phyloP scores from a whole-genome alignment of 768 basidiomycete genomes.

The Sporobolomyces phaffii region DNA sequence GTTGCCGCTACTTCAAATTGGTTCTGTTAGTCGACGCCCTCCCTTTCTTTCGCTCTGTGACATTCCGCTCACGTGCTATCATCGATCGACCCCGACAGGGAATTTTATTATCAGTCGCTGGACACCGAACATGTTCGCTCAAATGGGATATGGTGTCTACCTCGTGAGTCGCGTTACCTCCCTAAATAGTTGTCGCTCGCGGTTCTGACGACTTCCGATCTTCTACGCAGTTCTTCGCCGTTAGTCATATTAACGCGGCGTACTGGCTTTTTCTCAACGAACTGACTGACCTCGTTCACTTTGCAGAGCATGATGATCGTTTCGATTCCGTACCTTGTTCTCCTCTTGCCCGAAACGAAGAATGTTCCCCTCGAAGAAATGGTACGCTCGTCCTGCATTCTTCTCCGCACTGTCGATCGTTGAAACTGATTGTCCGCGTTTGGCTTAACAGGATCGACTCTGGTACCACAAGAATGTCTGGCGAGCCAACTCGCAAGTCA shows the following conservation, averaged over 20 bases:
- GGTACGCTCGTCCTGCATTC: background rate
- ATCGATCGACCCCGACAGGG: too few species aligned
- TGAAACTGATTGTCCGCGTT: too few species aligned
- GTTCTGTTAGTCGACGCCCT: constrained; percentile 17
- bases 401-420: background rate
- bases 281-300: background rate
- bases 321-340: constrained; percentile 19
- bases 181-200: too few species aligned
- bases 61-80: too few species aligned
- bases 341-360: constrained; percentile 31
- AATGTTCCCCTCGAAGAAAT: constrained; percentile 32
- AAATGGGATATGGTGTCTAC: constrained; percentile 39
- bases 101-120: constrained; percentile 43
- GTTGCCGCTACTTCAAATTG: constrained; percentile 39
- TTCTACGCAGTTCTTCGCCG: background rate
- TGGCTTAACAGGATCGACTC: constrained; percentile 16
- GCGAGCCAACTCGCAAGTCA: constrained; percentile 28
- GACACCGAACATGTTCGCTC: constrained; percentile 43
- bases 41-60: constrained; percentile 39
- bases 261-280: background rate
- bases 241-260: background rate
- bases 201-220: background rate
- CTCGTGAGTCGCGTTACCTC: background rate
- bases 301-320: constrained; percentile 17
- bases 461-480: constrained; percentile 13